Percentiles rank a stretch among this genome's conserved stretches.
Evolutionary conservation across 169 alveolate genomes (phyloP).

Genomic region (Cryptosporidium meleagridis): DNA sequence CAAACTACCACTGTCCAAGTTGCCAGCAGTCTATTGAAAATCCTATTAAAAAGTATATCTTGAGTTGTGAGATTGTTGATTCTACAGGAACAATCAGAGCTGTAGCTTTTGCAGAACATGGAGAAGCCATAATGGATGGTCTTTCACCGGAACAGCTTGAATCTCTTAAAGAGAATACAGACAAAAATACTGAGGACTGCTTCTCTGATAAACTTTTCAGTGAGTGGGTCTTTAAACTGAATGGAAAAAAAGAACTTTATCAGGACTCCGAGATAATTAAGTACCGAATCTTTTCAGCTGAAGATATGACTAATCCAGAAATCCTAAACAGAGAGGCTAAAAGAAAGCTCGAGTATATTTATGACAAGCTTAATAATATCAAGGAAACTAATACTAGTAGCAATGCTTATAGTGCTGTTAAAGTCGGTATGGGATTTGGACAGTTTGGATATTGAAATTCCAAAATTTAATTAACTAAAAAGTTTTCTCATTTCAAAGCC

Average conservation of each 20-base stretch:
- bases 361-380: conserved; percentile 25
- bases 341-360: conserved; percentile 52
- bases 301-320: conserved; percentile 67
- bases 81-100: conserved; percentile 66
- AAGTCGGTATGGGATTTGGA: conserved; percentile 68
- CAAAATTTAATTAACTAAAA: neutral
- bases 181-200: conserved; percentile 45
- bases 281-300: conserved; percentile 64
- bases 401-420: conserved; percentile 4
- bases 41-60: conserved; percentile 54
- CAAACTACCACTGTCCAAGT: conserved; percentile 71
- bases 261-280: conserved; percentile 57
- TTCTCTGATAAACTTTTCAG: conserved; percentile 62
- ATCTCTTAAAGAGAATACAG: conserved; percentile 34
- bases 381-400: conserved; percentile 14
- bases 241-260: conserved; percentile 65
- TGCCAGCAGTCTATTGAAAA: conserved; percentile 72
- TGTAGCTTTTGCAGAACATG: conserved; percentile 74
- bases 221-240: conserved; percentile 72
- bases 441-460: conserved; percentile 39
- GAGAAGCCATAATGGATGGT: conserved; percentile 72
- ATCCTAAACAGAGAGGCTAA: conserved; percentile 63
- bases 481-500: neutral
- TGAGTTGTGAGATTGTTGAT: conserved; percentile 64
- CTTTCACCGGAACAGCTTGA: conserved; percentile 29